Evolutionary conservation across 2,329 filamentous ascomycete species (phyloP).

Genomic region (Metarhizium guizhouense): DNA sequence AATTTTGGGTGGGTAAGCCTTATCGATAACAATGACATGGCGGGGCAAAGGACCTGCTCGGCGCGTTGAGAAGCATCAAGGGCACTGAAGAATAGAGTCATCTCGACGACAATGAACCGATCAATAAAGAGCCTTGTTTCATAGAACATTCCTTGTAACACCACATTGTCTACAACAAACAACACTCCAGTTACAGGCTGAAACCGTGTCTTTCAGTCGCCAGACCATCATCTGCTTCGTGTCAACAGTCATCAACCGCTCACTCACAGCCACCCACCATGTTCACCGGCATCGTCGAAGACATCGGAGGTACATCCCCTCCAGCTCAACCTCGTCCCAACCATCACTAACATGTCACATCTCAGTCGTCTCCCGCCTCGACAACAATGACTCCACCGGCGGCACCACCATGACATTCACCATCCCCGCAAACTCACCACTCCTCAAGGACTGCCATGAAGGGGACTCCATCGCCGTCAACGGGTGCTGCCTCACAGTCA

Average conservation of each 20-base stretch:
- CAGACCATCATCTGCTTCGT: background rate
- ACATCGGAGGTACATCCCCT: constrained; percentile 65
- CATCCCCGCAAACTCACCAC: constrained; percentile 54
- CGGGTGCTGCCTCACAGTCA: constrained; percentile 91
- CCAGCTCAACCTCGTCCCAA: background rate
- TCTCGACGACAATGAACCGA: no score
- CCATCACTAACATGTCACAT: constrained; percentile 7
- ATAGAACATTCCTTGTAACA: no score
- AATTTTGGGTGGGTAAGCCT: constrained; percentile 4
- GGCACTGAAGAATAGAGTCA: no score
- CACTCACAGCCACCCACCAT: constrained; percentile 38
- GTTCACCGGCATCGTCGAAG: constrained; percentile 95
- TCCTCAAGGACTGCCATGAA: constrained; percentile 74
- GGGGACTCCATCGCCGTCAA: constrained; percentile 95
- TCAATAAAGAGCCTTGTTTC: no score
- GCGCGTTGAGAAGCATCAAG: no score
- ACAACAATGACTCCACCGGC: constrained; percentile 71
- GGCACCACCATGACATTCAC: constrained; percentile 87
- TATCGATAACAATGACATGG: constrained; percentile 5
- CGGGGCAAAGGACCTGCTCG: background rate
- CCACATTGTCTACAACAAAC: no score
- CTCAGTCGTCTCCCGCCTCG: constrained; percentile 69
- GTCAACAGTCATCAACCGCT: background rate
- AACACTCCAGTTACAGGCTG: no score
- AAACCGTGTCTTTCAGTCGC: background rate